Base-by-base conservation (phyloP, 257 asterid species). In the Solanum gracilifrons region DNA sequence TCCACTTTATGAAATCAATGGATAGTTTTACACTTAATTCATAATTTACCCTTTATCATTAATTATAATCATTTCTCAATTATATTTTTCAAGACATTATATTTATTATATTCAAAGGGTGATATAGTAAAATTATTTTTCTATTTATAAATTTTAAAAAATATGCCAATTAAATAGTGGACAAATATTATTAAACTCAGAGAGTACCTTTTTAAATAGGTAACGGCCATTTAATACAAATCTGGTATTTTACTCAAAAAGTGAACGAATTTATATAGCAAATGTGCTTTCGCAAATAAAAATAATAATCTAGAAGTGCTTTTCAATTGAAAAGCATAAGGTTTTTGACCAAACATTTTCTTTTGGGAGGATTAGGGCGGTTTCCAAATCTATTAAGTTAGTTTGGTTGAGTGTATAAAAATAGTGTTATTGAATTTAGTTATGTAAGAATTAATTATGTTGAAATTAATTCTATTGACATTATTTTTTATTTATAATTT, bases 131-230 rank as follows among this genome's bases (percentile, higher is more conserved):
- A 51, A 18, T 51, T 6, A 51, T 0, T 2, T 3, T 51, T 51
- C 0, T 51, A 18, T 51, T 51, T 51, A 16, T 18, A 51, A 0
- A 0, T 51, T 18, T 51, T 18, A 51, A 51, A 51, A 51, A 51
- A 0, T 16, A 0, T 15, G 0, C 0, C 0, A 15, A 48, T 0
- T 48, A 0, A 48, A 15, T 48, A 48, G 0, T 48, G 0, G 1
- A 15, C 0, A 5, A 48, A 48, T 5, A 48, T 48, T 51, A 6
- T 51, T 6, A 0, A 51, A 18, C 0, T 0, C 6, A 13, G 5
- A 51, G 4, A 0, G 2, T 51, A 51, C n/a, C n/a, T 6, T 27
- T 79, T 41, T n/a, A 13, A 13, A 39, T 69, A 69, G 23, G 39
- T 31, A 69, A 21, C n/a, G n/a, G 13, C 7, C 27, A 72, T 72